phyloP scores from a whole-genome alignment of 345 rosid species.

The Arabis hirsuta region DNA sequence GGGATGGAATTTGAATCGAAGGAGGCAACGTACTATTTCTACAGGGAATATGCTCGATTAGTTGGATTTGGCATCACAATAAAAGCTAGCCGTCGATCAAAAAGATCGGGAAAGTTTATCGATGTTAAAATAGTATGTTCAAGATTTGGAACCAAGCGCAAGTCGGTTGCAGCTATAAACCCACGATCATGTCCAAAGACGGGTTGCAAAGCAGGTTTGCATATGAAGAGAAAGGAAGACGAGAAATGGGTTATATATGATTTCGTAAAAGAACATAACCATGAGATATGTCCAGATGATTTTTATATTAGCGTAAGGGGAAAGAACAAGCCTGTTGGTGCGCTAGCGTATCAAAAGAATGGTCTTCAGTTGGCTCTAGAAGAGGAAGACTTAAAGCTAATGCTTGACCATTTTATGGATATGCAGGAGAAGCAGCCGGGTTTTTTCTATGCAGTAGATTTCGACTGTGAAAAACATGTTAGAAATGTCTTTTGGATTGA shows the following conservation, averaged over 20 bases:
- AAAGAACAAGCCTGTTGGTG: conserved; percentile 36
- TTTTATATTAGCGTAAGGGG: conserved; percentile 31
- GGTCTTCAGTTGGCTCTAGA: conserved; percentile 42
- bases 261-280: conserved; percentile 45
- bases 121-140: conserved; percentile 43
- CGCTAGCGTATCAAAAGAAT: conserved; percentile 29
- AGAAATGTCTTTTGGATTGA: conserved; percentile 57
- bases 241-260: conserved; percentile 41
- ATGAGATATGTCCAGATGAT: conserved; percentile 42
- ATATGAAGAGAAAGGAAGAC: conserved; percentile 41
- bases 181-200: conserved; percentile 43
- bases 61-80: conserved; percentile 44
- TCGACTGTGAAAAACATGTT: conserved; percentile 41
- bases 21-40: conserved; percentile 43
- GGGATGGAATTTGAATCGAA: conserved; percentile 43
- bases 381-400: conserved; percentile 23
- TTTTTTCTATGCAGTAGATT: conserved; percentile 56
- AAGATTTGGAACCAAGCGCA: conserved; percentile 42
- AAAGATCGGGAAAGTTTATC: conserved; percentile 40
- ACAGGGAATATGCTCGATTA: conserved; percentile 41
- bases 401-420: conserved; percentile 35
- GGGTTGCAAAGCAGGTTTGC: conserved; percentile 42
- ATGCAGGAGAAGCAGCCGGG: conserved; percentile 57
- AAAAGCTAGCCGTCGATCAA: conserved; percentile 46
- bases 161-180: conserved; percentile 17